A percentile compares a stretch with the other conserved stretches of the same genome.
Conservation (phyloP, 2,329 filamentous ascomycete genomes). For the Ceratocystis harringtonii region DNA sequence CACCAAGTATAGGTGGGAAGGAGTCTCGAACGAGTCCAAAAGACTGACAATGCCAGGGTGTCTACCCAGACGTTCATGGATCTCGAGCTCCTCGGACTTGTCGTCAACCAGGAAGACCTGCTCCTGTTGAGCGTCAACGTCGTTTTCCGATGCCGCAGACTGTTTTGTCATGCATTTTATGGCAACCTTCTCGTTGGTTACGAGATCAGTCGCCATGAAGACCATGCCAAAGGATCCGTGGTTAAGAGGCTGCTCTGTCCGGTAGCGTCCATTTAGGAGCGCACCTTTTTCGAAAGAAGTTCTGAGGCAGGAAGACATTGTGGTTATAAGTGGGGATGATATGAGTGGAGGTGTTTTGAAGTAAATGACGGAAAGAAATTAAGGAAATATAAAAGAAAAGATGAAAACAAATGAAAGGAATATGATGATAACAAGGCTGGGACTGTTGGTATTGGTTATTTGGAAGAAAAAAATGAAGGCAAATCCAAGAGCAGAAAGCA, state of each 20-base stretch:
- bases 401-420: slow-evolving; percentile 12
- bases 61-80: slow-evolving; percentile 62
- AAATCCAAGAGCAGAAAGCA: slow-evolving; percentile 1
- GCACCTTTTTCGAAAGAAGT: slow-evolving; percentile 65
- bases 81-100: slow-evolving; percentile 62
- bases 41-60: slow-evolving; percentile 93
- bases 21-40: slow-evolving; percentile 79
- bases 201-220: slow-evolving; percentile 71
- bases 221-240: slow-evolving; percentile 99
- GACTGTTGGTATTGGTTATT: slow-evolving; percentile 15
- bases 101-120: slow-evolving; percentile 60
- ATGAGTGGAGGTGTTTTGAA: slow-evolving; percentile 6
- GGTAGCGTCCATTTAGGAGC: slow-evolving; percentile 75
- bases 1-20: slow-evolving; percentile 78
- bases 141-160: slow-evolving; percentile 37
- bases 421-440: slow-evolving; percentile 16
- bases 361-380: slow-evolving; percentile 18
- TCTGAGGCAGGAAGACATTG: slow-evolving; percentile 66
- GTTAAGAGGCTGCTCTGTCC: slow-evolving; percentile 86
- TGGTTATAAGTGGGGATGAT: slow-evolving; percentile 19
- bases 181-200: slow-evolving; percentile 67
- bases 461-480: slow-evolving; percentile 8
- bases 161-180: slow-evolving; percentile 94
- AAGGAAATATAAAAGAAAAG: slow-evolving; percentile 16
- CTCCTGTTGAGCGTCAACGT: slow-evolving; percentile 32